Percentiles rank a stretch among this genome's conserved stretches.
Conservation (phyloP, 2,329 filamentous ascomycete species). For the Peltaster fructicola region DNA sequence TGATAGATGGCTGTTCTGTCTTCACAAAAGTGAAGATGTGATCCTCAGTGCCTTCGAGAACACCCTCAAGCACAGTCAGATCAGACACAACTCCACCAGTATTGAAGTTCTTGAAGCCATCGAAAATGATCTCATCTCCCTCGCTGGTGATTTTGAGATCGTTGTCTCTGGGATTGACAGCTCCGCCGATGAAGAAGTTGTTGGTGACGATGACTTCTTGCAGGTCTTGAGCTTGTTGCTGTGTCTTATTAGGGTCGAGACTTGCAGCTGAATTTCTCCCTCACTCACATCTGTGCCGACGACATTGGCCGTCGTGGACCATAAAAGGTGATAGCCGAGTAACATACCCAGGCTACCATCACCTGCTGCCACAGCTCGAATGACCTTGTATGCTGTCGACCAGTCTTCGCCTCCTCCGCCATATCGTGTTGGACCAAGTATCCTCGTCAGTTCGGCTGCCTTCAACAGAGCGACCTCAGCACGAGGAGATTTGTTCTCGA, state of each 20-base stretch:
- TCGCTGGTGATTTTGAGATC: constrained; percentile 40
- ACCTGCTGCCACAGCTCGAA: constrained; percentile 44
- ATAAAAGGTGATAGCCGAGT: constrained; percentile 46
- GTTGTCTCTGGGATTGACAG: constrained; percentile 47
- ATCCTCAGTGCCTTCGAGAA: constrained; percentile 37
- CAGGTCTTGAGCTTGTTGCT: constrained; percentile 29
- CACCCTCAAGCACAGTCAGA: constrained; percentile 46
- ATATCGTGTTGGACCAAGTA: constrained; percentile 32
- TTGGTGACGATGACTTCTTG: constrained; percentile 42
- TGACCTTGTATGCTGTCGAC: constrained; percentile 39
- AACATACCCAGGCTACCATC: constrained; percentile 51
- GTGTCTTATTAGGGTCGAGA: no score
- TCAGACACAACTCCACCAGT: constrained; percentile 51
- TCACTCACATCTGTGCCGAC: constrained; percentile 43
- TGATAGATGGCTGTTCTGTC: constrained; percentile 39
- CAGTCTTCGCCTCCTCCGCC: constrained; percentile 37
- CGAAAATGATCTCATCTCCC: constrained; percentile 39
- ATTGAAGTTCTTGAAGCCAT: constrained; percentile 48
- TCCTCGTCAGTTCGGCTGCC: constrained; percentile 31
- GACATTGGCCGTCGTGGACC: constrained; percentile 43
- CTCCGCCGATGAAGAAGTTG: constrained; percentile 47
- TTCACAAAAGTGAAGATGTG: constrained; percentile 46
- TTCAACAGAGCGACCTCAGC: constrained; percentile 36
- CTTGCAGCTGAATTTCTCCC: no score
- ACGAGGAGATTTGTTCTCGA: constrained; percentile 34